Evolutionary conservation across 495 filamentous ascomycete species (phyloP), one percentile per base, ranked within the genome.

Genomic region (Aspergillus taichungensis): DNA sequence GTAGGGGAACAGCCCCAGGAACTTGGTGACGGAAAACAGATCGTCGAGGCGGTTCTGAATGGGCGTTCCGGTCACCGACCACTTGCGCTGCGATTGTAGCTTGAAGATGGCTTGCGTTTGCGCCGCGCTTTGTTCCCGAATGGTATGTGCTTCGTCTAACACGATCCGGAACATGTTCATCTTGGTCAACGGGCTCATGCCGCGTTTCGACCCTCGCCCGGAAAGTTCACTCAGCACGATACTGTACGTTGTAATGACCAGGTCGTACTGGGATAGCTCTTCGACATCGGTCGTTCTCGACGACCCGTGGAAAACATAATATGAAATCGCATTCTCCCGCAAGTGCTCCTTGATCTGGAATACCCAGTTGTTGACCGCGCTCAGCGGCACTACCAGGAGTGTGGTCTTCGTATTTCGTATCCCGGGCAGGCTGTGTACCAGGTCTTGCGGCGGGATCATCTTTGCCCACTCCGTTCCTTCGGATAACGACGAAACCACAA

Each of bases 151-250:
- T 64, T 98, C 92, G 55, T 98, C 92, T 24, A 98, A 76, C 0
- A 95, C 91, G 43, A 98, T 88, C 6, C 92, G 84, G 59, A 97
- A 97, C 84, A 91, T 94, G 48, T 85, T 84, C 50, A 90, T 82
- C 49, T 62, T 68, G 30, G 79, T 77, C 32, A 97, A 63, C 0
- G 89, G 85, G 45, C 78, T 87, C 8, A 59, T 52, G 0, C 76
- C 77, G 11, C 68, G 61, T 52, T 77, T 83, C 41, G 79, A 78
- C 32, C 72, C 71, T 13, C 80, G 73, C 8, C 75, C 66, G 30
- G 68, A 73, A 14, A 84, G 76, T 54, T 97, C 92, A 39, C 82
- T 86, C 5, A 87, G 77, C n/a, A 94, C 74, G 2, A 85, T 87
- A 42, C 81, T 80, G 64, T 97, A 98, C 0, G 92, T 95, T 0